Evolutionary conservation across 2,329 filamentous ascomycete genomes (phyloP), one percentile per base, ranked within the genome.

Genomic region (Cladosporium cucumerinum): DNA sequence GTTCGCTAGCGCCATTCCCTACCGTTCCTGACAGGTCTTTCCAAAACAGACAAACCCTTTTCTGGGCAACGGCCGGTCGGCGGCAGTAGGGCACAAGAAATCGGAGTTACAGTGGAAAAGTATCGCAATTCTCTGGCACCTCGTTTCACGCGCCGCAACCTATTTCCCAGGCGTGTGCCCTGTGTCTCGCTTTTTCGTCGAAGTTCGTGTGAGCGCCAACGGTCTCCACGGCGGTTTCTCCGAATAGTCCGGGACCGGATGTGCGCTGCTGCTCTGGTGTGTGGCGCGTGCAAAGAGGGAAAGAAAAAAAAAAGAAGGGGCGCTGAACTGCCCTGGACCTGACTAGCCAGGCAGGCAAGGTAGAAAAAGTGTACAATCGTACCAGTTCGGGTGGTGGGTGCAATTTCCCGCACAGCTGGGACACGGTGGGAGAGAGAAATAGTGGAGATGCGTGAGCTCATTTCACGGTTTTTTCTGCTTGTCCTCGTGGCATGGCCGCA

Each of bases 151-250:
- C 51, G 16, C 51, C 51, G 51, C 11, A 54, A 54, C 51, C 49
- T 52, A 30, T 14, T 28, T 28, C 26, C 5, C 16, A 10, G 25
- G 28, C 26, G 26, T 12, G 16, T 18, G 26, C 28, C 26, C 51
- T 32, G 26, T 32, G 7, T 28, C 16, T 21, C 49, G 2, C 8
- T n/a, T 26, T 5, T 28, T 26, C 5, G 18, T 32, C 51, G 32
- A 32, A 28, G 51, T 54, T 54, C 16, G 26, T 18, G 51, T 54
- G 51, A 54, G 25, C 6, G 25, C 3, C 26, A 54, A 54, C 51
- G 51, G 51, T 54, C 48, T 54, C 55, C 55, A 58, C 55, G 55
- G 55, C 55, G 55, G 34, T 21, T 57, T 43, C 21, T 39, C 23
- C 18, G 51, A 54, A 25, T 58, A 58, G 55, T 28, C 23, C 25